Conservation (phyloP, 140 eudicot species). For the Flaveria floridana region DNA sequence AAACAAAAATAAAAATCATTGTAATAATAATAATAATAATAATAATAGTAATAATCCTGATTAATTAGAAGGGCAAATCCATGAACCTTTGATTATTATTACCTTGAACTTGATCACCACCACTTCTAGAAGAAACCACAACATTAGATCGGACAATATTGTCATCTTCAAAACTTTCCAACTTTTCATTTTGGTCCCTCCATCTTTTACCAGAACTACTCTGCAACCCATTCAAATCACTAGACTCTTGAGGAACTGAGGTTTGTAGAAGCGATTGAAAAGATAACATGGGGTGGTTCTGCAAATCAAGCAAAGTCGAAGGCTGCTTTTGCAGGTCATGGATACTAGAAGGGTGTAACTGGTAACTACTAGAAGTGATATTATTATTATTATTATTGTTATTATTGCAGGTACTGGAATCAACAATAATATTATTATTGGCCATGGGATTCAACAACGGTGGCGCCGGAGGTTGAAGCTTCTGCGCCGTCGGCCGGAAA, state of each 20-base stretch:
- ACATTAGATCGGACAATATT: conserved; percentile 37
- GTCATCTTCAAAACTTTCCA: conserved; percentile 32
- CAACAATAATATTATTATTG: conserved; percentile 15
- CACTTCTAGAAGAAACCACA: conserved; percentile 33
- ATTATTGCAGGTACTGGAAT: conserved; percentile 9
- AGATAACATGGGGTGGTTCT: conserved; percentile 34
- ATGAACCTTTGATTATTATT: conserved; percentile 29
- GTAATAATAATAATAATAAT: not conserved
- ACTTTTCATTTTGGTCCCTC: conserved; percentile 37
- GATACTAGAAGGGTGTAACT: conserved; percentile 20
- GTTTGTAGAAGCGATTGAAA: conserved; percentile 47
- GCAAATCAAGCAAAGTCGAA: conserved; percentile 40
- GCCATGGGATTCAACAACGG: conserved; percentile 37
- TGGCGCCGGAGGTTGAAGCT: conserved; percentile 36
- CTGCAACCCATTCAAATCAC: conserved; percentile 26
- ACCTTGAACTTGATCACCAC: conserved; percentile 45
- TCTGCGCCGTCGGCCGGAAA: conserved; percentile 58
- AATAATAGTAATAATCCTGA: not conserved
- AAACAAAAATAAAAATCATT: conserved; percentile 11
- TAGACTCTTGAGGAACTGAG: conserved; percentile 26
- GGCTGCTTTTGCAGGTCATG: conserved; percentile 35
- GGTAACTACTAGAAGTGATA: conserved; percentile 27
- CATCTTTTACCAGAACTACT: conserved; percentile 32
- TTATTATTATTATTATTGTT: too few relatives aligned
- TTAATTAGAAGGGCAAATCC: conserved; percentile 44